phyloP scores from a whole-genome alignment of 1,284 basidiomycete species.

The Cryptococcus hybrid region DNA sequence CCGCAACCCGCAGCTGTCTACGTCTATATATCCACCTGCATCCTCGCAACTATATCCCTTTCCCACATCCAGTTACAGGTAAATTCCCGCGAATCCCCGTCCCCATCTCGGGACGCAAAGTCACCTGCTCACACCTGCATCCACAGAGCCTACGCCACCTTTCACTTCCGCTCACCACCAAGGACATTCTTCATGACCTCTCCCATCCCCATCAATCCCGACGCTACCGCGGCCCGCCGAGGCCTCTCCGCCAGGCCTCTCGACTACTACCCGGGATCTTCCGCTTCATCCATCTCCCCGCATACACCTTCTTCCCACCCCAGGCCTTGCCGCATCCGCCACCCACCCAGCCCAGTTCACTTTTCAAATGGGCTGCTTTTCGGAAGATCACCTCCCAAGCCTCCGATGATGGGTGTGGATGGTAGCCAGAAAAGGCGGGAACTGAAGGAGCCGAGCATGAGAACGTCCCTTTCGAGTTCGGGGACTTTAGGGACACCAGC shows the following conservation, averaged over 20 bases:
- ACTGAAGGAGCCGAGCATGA: slow-evolving; percentile 19
- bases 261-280: slow-evolving; percentile 14
- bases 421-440: background rate
- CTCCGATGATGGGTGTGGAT: background rate
- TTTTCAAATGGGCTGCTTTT: slow-evolving; percentile 18
- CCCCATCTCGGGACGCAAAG: no score
- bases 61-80: no score
- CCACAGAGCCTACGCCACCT: no score
- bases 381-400: slow-evolving; percentile 10
- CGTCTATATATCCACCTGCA: no score
- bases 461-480: slow-evolving; percentile 41
- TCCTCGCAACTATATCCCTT: no score
- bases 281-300: slow-evolving; percentile 26
- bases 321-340: background rate
- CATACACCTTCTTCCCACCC: slow-evolving; percentile 25
- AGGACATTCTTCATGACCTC: slow-evolving; percentile 11
- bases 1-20: no score
- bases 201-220: slow-evolving; percentile 22
- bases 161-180: no score
- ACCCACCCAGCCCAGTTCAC: slow-evolving; percentile 4
- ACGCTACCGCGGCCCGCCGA: background rate
- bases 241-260: slow-evolving; percentile 5
- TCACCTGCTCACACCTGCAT: no score
- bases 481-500: slow-evolving; percentile 34
- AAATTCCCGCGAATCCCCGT: no score